Conservation (phyloP, 2,329 filamentous ascomycete species). For the Epicoccum nigrum region DNA sequence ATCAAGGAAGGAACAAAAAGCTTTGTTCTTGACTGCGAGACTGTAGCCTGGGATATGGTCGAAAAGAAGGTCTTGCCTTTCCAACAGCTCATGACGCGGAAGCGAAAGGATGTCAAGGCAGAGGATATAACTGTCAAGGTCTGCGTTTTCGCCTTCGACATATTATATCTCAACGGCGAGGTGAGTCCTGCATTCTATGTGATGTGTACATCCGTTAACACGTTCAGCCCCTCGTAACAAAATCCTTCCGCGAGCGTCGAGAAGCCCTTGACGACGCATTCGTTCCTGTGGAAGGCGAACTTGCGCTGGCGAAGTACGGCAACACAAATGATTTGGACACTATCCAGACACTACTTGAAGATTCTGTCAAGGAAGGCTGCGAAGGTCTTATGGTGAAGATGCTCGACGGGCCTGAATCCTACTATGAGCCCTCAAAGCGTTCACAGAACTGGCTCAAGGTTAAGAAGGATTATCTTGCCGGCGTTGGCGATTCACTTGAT, state of each 20-base stretch:
- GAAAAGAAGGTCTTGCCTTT: slow-evolving; percentile 97
- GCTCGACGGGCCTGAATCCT: slow-evolving; percentile 89
- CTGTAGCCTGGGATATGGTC: slow-evolving; percentile 91
- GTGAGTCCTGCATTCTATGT: slow-evolving; percentile 45
- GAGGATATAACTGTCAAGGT: slow-evolving; percentile 97
- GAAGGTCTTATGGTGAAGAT: slow-evolving; percentile 99
- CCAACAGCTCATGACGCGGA: slow-evolving; percentile 97
- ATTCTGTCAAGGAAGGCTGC: slow-evolving; percentile 93
- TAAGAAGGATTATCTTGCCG: slow-evolving; percentile 96
- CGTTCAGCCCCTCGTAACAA: slow-evolving; percentile 74
- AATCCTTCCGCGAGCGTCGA: slow-evolving; percentile 81
- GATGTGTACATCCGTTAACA: slow-evolving; percentile 26
- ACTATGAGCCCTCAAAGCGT: slow-evolving; percentile 94
- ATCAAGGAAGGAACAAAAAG: slow-evolving; percentile 88
- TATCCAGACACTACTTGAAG: slow-evolving; percentile 90
- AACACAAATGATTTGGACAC: slow-evolving; percentile 89
- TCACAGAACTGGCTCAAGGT: slow-evolving; percentile 99
- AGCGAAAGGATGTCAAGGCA: slow-evolving; percentile 94
- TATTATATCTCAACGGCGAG: slow-evolving; percentile 91
- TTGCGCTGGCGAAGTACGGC: slow-evolving; percentile 85
- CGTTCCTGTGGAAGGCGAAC: slow-evolving; percentile 81
- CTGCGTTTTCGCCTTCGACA: slow-evolving; percentile 94
- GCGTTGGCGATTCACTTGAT: slow-evolving; percentile 93
- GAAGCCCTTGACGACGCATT: slow-evolving; percentile 77
- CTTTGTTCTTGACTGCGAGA: slow-evolving; percentile 98